Evolutionary conservation across 2,329 filamentous ascomycete species (phyloP).

Genomic region (Colletotrichum spaethianum): DNA sequence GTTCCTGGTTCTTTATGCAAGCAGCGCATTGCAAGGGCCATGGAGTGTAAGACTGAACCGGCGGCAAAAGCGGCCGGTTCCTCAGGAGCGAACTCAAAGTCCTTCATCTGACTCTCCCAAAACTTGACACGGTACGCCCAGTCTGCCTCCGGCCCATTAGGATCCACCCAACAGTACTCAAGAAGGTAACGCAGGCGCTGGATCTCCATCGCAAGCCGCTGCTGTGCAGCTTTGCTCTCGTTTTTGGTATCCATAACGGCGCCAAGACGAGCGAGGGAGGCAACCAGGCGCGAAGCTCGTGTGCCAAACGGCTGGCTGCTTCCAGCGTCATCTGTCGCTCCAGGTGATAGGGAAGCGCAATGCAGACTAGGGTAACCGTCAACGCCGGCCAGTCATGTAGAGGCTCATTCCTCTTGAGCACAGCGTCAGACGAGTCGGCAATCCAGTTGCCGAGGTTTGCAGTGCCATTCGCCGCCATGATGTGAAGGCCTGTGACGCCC

Average conservation of each 20-base stretch:
- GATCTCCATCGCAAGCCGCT: not conserved
- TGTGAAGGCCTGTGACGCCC: not conserved
- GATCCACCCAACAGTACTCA: not conserved
- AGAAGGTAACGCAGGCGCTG: not conserved
- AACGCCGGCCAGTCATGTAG: not conserved
- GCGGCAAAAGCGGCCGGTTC: not conserved
- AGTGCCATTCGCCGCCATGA: not conserved
- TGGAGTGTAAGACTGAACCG: rapidly evolving
- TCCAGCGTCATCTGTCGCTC: not conserved
- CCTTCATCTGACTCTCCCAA: not conserved
- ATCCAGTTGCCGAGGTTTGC: not conserved
- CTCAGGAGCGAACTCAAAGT: not conserved
- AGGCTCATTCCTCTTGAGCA: not conserved
- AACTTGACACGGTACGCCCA: not conserved
- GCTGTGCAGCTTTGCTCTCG: not conserved
- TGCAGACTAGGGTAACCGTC: not conserved
- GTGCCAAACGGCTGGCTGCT: not conserved
- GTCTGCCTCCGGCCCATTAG: not conserved
- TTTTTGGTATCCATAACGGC: not conserved
- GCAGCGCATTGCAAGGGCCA: not conserved
- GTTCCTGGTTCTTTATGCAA: not conserved
- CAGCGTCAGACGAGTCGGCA: not conserved
- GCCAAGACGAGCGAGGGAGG: not conserved
- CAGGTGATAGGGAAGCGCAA: not conserved
- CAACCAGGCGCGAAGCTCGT: not conserved